A percentile compares a stretch with the other conserved stretches of the same genome.
Conservation (phyloP, 176 grass and related monocot genomes). For the Areca catechu region DNA sequence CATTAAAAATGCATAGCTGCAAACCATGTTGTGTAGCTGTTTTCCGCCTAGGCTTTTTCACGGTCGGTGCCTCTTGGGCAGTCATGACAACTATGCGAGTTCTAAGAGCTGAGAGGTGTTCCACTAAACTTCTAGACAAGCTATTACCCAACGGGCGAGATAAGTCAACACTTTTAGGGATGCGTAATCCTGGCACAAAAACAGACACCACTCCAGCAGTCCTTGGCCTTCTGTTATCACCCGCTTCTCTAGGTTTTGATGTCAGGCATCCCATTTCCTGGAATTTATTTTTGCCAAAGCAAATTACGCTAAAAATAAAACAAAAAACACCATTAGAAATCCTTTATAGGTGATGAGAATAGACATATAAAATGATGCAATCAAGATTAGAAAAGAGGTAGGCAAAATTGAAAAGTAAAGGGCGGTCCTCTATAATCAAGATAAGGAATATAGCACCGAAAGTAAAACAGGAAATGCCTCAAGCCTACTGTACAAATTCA, state of each 20-base stretch:
- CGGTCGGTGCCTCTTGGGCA: constrained; percentile 13
- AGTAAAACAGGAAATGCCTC: no score
- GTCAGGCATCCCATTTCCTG: constrained; percentile 15
- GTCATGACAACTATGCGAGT: constrained; percentile 20
- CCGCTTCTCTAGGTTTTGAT: constrained; percentile 7
- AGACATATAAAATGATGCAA: not conserved
- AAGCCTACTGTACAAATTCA: not conserved
- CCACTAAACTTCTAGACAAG: constrained; percentile 12
- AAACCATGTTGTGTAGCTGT: constrained; percentile 11
- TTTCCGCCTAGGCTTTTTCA: constrained; percentile 11
- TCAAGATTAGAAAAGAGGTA: not conserved
- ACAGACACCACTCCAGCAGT: constrained; percentile 16
- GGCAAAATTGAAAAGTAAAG: not conserved
- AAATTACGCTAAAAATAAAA: no score
- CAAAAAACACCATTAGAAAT: no score
- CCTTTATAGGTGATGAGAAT: no score
- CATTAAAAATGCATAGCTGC: not conserved
- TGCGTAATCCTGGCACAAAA: constrained; percentile 22
- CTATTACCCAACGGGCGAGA: constrained; percentile 5
- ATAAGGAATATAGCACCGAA: no score
- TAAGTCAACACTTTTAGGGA: constrained; percentile 15
- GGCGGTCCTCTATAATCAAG: no score
- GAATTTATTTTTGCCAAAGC: not conserved
- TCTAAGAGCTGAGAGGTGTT: constrained; percentile 18
- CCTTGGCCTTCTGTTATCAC: constrained; percentile 3